A percentile compares a stretch with the other conserved stretches of the same genome.
Evolutionary conservation across 2,329 filamentous ascomycete genomes (phyloP).

Genomic region (Rutstroemia sp.): DNA sequence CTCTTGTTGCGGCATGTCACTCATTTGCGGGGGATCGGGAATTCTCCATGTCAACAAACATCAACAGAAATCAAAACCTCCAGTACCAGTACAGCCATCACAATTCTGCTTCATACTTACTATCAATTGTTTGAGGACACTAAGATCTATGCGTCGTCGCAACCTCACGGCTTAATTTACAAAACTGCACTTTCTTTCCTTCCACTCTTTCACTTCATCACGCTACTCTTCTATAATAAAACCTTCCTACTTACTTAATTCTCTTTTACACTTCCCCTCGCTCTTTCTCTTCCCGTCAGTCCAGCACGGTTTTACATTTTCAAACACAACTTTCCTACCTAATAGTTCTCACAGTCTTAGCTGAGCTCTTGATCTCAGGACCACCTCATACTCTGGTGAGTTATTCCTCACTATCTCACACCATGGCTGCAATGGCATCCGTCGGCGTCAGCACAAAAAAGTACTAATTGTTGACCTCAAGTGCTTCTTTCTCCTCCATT

Average conservation of each 20-base stretch:
- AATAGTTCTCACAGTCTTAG: too few relatives aligned
- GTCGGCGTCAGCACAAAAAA: neutral
- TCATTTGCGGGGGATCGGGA: neutral
- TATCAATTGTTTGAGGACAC: neutral
- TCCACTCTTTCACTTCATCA: neutral
- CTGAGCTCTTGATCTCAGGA: too few relatives aligned
- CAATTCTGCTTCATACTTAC: neutral
- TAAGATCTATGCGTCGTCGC: neutral
- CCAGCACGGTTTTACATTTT: neutral
- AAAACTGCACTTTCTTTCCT: neutral
- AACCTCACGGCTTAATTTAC: neutral
- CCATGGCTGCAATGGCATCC: too few relatives aligned
- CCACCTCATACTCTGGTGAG: too few relatives aligned
- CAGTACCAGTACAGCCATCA: neutral
- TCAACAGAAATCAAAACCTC: conserved; percentile 1
- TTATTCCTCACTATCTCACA: too few relatives aligned
- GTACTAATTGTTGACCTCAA: neutral
- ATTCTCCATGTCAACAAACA: conserved; percentile 8
- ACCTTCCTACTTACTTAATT: neutral
- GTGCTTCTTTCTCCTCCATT: neutral
- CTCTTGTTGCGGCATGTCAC: conserved; percentile 5
- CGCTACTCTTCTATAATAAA: neutral
- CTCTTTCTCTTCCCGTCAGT: neutral
- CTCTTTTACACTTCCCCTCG: neutral
- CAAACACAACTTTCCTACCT: too few relatives aligned